Evolutionary conservation across 2,329 filamentous ascomycete species (phyloP), one percentile per base, ranked within the genome.

Genomic region (Cryphonectria radicalis): DNA sequence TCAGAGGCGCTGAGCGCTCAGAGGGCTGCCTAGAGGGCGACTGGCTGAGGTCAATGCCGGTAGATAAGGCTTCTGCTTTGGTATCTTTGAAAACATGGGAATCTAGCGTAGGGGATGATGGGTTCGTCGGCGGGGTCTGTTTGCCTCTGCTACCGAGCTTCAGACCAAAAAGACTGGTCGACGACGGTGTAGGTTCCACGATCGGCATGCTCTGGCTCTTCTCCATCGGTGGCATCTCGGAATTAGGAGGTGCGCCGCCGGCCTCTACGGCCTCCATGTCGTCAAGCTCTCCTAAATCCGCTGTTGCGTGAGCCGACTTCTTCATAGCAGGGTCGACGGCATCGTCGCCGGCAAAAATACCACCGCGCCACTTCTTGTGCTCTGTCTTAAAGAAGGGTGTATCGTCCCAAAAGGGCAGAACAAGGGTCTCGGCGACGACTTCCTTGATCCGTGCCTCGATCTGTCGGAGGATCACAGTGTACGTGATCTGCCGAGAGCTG

Each of bases 381-480:
- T 91, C 87, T 0, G 94, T 98, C 76, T 92, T 90, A 78, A 94
- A 92, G 80, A 99, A 98, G 0, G 96, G 94, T 35, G 94, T 88
- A 79, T 99, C 96, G 75, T 99, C 96, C 95, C 96, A 99, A 78
- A 97, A 97, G 0, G 96, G 96, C 70, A 92, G 85, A 2, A 99
- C 96, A 28, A 98, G 81, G 1, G 94, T 97, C 82, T 99, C 96
- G 13, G 92, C 93, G 72, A 99, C 87, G 11, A 98, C 94, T 80
- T 98, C 95, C 77, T 97, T 93, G 79, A 99, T 98, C 66, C 94
- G 89, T 77, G 93, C 97, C 81, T 99, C 96, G 72, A 99, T 98
- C 73, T 97, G 93, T 66, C 94, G 90, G 17, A 98, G 86, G 69
- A 99, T 96, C 72, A 97, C 88, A 1, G 92, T 93, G 80, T 97